Conservation (phyloP, 495 filamentous ascomycete species). For the Penicillium bovifimosum region DNA sequence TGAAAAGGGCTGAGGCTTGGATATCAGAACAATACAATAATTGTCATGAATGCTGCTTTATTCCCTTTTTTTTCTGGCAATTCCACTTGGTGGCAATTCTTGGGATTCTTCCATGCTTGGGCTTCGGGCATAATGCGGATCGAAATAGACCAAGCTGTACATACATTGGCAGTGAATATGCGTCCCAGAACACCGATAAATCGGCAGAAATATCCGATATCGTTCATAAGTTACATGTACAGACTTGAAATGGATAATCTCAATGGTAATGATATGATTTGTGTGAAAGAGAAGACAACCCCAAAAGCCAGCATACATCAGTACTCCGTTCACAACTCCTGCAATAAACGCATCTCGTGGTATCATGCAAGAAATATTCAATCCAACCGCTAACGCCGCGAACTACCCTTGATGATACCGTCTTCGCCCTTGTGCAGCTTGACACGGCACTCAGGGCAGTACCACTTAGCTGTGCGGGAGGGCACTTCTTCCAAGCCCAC, state of each 20-base stretch:
- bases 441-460: constrained; percentile 79
- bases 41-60: background rate
- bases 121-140: no score
- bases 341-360: constrained; percentile 20
- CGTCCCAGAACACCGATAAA: background rate
- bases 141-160: no score
- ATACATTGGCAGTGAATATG: no score
- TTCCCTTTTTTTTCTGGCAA: no score
- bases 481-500: constrained; percentile 73
- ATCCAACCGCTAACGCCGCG: constrained; percentile 27
- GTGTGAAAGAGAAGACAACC: background rate
- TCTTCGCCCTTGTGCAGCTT: constrained; percentile 52
- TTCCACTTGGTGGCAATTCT: no score
- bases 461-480: constrained; percentile 81
- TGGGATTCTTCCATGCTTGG: no score
- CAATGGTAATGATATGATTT: background rate
- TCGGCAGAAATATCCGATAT: background rate
- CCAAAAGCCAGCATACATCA: background rate
- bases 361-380: constrained; percentile 24
- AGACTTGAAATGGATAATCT: background rate
- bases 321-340: background rate
- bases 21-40: background rate
- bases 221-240: background rate
- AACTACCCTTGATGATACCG: constrained; percentile 35
- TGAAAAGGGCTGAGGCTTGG: background rate